phyloP scores from a whole-genome alignment of 1,284 basidiomycete species.

The Lentinus polychrous region DNA sequence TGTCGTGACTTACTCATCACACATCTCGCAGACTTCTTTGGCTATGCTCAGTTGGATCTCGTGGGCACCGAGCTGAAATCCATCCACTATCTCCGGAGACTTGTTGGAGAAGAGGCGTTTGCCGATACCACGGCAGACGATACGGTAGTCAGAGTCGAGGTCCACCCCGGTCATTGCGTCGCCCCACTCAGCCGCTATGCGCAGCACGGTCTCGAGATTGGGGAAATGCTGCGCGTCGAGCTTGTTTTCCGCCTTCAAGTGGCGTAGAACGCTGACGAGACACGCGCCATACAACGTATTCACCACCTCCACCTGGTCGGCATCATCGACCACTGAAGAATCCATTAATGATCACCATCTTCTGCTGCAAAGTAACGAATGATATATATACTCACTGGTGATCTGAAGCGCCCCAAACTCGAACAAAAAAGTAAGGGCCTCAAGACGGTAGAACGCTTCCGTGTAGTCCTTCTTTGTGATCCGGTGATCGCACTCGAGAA shows the following conservation, averaged over 20 bases:
- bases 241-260: conserved; percentile 23
- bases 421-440: conserved; percentile 1
- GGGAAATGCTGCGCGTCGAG: conserved; percentile 27
- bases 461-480: conserved; percentile 8
- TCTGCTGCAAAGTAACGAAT: neutral
- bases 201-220: conserved; percentile 30
- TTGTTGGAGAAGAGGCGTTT: conserved; percentile 27
- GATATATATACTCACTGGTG: conserved; percentile 10
- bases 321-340: conserved; percentile 31
- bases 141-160: conserved; percentile 17
- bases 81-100: conserved; percentile 12
- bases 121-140: conserved; percentile 32
- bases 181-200: conserved; percentile 23
- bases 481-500: conserved; percentile 23
- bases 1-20: conserved; percentile 26
- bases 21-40: conserved; percentile 6
- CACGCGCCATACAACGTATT: conserved; percentile 32
- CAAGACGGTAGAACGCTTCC: conserved; percentile 9
- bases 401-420: neutral
- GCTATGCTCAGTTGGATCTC: conserved; percentile 8
- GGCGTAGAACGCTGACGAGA: conserved; percentile 30
- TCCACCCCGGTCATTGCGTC: conserved; percentile 13
- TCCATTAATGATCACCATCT: neutral
- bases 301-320: conserved; percentile 27
- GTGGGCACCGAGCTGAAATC: conserved; percentile 5